Base-by-base conservation (phyloP, 805 yeast species). In the Metschnikowia similis region DNA sequence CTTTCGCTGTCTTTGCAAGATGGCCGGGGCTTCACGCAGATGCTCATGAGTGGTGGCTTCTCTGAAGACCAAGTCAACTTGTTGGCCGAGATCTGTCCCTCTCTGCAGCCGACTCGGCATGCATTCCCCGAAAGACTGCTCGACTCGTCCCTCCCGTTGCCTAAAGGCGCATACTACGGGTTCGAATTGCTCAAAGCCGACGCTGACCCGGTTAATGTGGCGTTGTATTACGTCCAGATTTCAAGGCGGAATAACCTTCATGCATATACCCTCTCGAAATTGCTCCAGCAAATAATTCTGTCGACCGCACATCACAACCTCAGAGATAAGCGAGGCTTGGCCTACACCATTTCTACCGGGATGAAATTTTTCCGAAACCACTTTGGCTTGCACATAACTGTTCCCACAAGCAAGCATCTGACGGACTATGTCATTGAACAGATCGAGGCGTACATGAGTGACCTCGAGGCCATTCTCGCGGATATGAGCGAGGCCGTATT, bases 291-390 rank as follows among this genome's bases (percentile, higher is more conserved):
- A 59, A 45, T 78, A n/a, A 56, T 85, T 55, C 69, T 80, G 0
- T 54, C 70, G 7, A 65, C 74, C 0, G 66, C 80, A 16, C 63
- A 69, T 1, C 66, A 74, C 2, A 82, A 78, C 42, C 63, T 85
- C 14, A 66, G 91, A 52, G 74, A 72, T 16, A 76, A 75, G 55
- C 75, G 74, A 50, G 86, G 82, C 54, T 62, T 86, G 48, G 91
- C 89, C 0, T 86, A 86, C 59, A 71, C 76, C 5, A 80, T 84
- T 0, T 55, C 76, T n/a, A 79, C 83, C 17, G 89, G 89, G 0
- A 48, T 75, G 27, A 66, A 87, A 51, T 56, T 77, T 0, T 62
- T 80, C 29, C 68, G 82, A 48, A 70, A 74, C 21, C 76, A 83
- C 0, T 63, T 78, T 31, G 92, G 92, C 0, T 51, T 85, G 3